Evolutionary conservation across 768 basidiomycete genomes (phyloP).

Genomic region (Floccularia luteovirens): DNA sequence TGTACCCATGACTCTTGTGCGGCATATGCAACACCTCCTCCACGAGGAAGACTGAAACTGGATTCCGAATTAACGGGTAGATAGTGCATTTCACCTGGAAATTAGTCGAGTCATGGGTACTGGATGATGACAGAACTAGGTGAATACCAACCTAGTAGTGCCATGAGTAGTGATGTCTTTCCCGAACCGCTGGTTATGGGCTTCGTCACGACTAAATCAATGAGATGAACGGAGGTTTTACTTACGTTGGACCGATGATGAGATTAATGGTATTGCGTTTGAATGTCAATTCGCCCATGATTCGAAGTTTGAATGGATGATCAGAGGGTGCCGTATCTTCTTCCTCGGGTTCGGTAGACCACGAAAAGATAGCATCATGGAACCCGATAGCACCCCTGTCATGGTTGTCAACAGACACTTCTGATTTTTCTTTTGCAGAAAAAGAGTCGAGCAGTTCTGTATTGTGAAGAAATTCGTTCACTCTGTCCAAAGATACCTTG

Average conservation of each 20-base stretch:
- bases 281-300: conserved; percentile 52
- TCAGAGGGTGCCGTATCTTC: conserved; percentile 31
- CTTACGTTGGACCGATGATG: conserved; percentile 47
- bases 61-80: conserved; percentile 40
- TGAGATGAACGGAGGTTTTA: neutral
- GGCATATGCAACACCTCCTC: conserved; percentile 65
- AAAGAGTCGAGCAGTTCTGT: conserved; percentile 26
- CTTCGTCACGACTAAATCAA: neutral
- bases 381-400: conserved; percentile 34
- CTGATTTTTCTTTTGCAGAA: neutral
- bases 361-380: conserved; percentile 44
- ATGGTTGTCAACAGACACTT: neutral
- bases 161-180: conserved; percentile 58
- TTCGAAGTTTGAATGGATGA: conserved; percentile 40
- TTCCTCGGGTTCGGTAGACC: conserved; percentile 30
- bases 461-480: conserved; percentile 22
- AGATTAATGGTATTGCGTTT: conserved; percentile 44
- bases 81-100: conserved; percentile 59
- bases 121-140: neutral
- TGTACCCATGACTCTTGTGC: conserved; percentile 81
- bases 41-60: conserved; percentile 64
- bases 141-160: conserved; percentile 29
- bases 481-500: conserved; percentile 56
- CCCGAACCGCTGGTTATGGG: conserved; percentile 28
- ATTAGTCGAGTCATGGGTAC: neutral